phyloP scores from a whole-genome alignment of 139 green algal genomes.

The Dunaliella primolecta region DNA sequence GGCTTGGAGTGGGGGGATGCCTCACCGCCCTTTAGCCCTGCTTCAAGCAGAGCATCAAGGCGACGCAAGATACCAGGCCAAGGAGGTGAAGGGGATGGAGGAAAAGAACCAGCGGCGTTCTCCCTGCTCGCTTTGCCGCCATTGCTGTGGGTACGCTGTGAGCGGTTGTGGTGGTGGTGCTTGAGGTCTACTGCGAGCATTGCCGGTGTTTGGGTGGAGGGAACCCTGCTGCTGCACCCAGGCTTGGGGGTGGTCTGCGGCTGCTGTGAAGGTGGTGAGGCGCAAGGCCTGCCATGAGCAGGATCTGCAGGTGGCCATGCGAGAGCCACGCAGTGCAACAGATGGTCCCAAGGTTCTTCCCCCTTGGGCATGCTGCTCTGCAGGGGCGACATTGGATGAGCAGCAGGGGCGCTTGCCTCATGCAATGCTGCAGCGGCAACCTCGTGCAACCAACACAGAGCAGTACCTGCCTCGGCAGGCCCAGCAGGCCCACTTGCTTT shows the following conservation, averaged over 20 bases:
- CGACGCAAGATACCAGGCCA: no score
- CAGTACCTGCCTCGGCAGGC: not conserved
- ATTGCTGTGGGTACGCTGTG: not conserved
- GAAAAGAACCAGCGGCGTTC: no score
- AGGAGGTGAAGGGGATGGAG: no score
- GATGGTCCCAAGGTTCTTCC: no score
- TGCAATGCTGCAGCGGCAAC: not conserved
- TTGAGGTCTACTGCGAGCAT: not conserved
- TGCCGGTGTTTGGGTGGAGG: not conserved
- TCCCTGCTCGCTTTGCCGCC: not conserved
- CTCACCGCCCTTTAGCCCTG: not conserved
- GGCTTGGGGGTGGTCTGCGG: not conserved
- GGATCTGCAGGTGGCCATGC: not conserved
- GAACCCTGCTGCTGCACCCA: not conserved
- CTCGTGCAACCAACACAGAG: not conserved
- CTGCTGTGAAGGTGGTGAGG: no score
- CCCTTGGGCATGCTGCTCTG: no score
- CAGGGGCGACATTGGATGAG: no score
- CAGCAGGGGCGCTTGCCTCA: not conserved
- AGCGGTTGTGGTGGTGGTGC: no score
- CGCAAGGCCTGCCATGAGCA: not conserved
- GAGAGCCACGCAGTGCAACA: not conserved
- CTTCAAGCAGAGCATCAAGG: no score
- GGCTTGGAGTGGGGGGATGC: not conserved
- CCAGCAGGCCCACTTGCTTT: no score